Base-by-base conservation (phyloP, 805 yeast species). In the Starmerella sp. region DNA sequence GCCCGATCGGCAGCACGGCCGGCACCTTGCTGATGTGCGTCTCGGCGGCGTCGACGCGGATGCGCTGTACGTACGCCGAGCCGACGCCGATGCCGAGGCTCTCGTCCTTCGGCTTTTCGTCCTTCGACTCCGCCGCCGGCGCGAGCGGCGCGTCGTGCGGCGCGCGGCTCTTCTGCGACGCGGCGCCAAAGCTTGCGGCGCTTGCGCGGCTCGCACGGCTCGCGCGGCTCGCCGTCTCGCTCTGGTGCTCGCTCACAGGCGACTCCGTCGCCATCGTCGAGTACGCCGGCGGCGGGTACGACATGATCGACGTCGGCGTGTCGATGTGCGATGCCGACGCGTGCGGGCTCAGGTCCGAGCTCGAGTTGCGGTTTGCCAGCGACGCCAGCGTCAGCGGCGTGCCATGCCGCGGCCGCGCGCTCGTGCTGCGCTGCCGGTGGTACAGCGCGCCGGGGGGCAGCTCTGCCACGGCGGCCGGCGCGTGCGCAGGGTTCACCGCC, bases 41-140 rank as follows among this genome's bases (percentile, higher is more conserved):
- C 17, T 61, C 68, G 6, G 68, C 65, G 9, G 68, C 69, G 0
- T 65, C 54, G 11, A 55, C 49, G 34, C 64, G 60, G 42, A 67
- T 51, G 17, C 63, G 60, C 48, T 60, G 60, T 14, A 69, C 68
- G 54, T 69, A 69, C 28, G 59, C 62, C 13, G 69, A 66, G 17
- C 67, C 66, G 5, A 60, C 58, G 31, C 71, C 70, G 10, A 67
- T 58, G 5, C 61, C 61, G 6, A 56, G 51, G n/a, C 22, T 10
- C 30, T 52, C 56, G 46, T 48, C 48, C 35, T 54, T 46, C 38
- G 54, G 46, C 29, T 46, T 39, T 17, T 6, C 28, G 13, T 10
- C 28, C 45, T 28, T 35, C 46, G 49, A n/a, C 22, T 32, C 31
- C 29, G 28, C 13, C 8, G 37, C 8, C 8, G 39, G 15, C 10